Conservation (phyloP, 768 basidiomycete genomes). For the Trametes coccinea region DNA sequence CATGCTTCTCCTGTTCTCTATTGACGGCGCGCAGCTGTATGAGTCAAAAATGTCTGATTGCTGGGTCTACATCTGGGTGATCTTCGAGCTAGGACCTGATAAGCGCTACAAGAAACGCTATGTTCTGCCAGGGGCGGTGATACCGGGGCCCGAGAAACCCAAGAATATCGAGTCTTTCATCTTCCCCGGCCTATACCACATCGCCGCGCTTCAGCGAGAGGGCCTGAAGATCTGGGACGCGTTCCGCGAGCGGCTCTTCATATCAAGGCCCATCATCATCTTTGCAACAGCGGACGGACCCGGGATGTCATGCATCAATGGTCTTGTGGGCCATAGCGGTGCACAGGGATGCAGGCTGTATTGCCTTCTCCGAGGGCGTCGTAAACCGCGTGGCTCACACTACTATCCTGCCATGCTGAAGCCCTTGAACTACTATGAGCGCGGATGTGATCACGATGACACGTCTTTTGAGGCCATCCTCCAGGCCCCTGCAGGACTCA, state of each 20-base stretch:
- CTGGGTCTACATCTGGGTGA: constrained; percentile 37
- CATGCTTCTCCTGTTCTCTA: constrained; percentile 29
- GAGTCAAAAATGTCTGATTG: constrained; percentile 34
- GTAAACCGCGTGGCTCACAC: constrained; percentile 27
- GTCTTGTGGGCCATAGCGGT: constrained; percentile 38
- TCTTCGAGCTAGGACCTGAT: constrained; percentile 28
- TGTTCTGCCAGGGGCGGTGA: constrained; percentile 31
- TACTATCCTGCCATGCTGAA: constrained; percentile 38
- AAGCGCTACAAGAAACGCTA: constrained; percentile 33
- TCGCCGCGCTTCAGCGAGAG: constrained; percentile 30
- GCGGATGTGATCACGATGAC: constrained; percentile 31
- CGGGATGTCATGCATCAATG: constrained; percentile 30
- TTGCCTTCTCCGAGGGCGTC: constrained; percentile 35
- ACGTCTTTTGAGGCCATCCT: constrained; percentile 21
- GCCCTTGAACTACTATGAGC: constrained; percentile 26
- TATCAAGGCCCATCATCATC: neutral
- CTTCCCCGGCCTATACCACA: constrained; percentile 33
- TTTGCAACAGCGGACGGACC: constrained; percentile 7
- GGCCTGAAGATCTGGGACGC: constrained; percentile 35
- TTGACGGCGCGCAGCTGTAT: constrained; percentile 35
- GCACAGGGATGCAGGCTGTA: constrained; percentile 37
- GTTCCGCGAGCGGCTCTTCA: neutral
- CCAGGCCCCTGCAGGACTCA: neutral
- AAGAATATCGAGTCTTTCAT: constrained; percentile 36
- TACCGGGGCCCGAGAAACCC: constrained; percentile 35